Percentiles rank a stretch among this genome's conserved stretches.
These are phyloP conservation scores for Penicillium arizonense DNA, from an alignment of 495 filamentous ascomycete genomes.

Conservation along the genomic window DNA sequence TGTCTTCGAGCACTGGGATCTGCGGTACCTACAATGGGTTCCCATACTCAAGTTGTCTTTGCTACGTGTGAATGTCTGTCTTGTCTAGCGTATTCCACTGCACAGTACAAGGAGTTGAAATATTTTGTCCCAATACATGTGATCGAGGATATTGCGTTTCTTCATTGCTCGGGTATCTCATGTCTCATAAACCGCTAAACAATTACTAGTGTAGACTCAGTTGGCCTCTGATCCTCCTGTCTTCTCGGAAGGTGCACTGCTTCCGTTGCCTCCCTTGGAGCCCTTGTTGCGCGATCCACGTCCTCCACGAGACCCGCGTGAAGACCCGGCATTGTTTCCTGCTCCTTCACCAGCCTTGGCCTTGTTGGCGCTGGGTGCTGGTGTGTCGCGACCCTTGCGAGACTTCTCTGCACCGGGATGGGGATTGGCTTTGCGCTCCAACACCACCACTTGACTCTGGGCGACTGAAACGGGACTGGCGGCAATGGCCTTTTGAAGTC, in stretches of 20 bases:
- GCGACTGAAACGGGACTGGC: conserved; percentile 78
- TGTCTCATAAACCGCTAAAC: conserved; percentile 8
- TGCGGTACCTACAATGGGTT: no score
- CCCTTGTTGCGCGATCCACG: conserved; percentile 33
- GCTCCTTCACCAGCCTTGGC: neutral
- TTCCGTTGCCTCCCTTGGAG: conserved; percentile 17
- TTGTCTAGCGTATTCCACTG: no score
- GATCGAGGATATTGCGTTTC: no score
- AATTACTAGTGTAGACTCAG: neutral
- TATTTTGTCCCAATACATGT: no score
- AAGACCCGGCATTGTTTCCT: conserved; percentile 28
- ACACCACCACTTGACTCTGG: conserved; percentile 80
- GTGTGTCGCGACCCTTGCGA: conserved; percentile 36
- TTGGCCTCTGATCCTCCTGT: conserved; percentile 17
- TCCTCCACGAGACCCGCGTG: conserved; percentile 38
- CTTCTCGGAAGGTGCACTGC: conserved; percentile 12
- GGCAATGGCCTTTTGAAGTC: conserved; percentile 72
- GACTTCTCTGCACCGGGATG: conserved; percentile 38
- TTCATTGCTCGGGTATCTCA: conserved; percentile 5
- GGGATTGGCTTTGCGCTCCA: conserved; percentile 67
- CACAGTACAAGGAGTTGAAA: no score
- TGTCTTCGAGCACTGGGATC: no score
- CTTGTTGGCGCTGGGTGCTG: conserved; percentile 12
- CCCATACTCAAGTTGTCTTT: no score
- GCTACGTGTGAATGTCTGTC: no score